Base-by-base conservation (phyloP, 805 yeast genomes). In the Yarrowia deformans region DNA sequence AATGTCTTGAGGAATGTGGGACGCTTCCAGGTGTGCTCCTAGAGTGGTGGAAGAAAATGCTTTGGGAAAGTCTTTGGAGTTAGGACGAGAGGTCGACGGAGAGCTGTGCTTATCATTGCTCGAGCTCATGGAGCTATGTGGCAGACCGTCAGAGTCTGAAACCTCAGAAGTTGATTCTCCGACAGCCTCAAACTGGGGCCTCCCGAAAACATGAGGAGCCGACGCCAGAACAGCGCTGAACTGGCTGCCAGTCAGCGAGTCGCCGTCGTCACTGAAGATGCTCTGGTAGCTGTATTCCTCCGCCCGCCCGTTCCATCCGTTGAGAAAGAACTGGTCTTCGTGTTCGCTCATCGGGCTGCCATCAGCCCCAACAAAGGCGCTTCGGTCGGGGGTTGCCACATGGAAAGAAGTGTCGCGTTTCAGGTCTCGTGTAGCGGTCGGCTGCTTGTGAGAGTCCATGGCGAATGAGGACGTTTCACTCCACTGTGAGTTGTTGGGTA, bases 191-290 rank as follows among this genome's bases (percentile, higher is more conserved):
- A 54, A 18, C 32, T 34, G 19, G 16, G 40, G 52, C 66, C 34
- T 32, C 18, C 45, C 42, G 9, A 19, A 18, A 4, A 34, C 19
- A 9, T 35, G 42, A 4, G 66, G 66, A 8, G 42, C 66, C 3
- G 32, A 18, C n/a, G 32, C 40, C 37, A 45, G 19, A 8, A 34
- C 34, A n/a, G 18, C 32, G 9, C 18, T n/a, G 13, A 60, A 6
- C 34, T 60, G 66, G 52, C 18, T 43, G 19, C 40, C 18, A 0
- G 48, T 40, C 49, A 50, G 29, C 23, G 58, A 63, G 34, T 67
- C 69, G n/a, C 49, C 64, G 46, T 67, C 50, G 54, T 55, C 67
- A 16, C 67, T 48, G 68, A 64, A 64, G 32, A 52, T 18, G 35
- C 39, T 34, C 19, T 29, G 48, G 35, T 64, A 52, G 39, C 32